Evolutionary conservation across 176 grass and related monocot genomes (phyloP).

Genomic region (sorghum (Sorghum bicolor)): DNA sequence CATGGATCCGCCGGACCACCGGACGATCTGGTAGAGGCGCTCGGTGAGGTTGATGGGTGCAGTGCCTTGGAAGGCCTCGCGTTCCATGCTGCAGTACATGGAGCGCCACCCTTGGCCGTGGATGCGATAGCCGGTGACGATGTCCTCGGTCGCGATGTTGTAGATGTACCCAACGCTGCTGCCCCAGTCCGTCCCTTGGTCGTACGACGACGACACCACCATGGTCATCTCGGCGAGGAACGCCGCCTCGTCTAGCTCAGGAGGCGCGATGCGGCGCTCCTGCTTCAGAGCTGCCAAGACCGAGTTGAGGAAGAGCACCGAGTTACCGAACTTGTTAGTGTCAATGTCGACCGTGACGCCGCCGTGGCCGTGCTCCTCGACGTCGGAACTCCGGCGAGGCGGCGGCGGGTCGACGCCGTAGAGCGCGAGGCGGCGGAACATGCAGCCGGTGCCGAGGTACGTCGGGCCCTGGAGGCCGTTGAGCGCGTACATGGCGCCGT

Average conservation of each 20-base stretch:
- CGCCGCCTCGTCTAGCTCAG: background rate
- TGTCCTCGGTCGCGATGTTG: constrained; percentile 35
- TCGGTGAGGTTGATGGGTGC: constrained; percentile 39
- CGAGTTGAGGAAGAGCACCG: background rate
- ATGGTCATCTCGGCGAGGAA: background rate
- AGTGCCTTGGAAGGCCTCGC: constrained; percentile 15
- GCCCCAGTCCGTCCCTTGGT: constrained; percentile 12
- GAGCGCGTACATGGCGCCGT: constrained; percentile 82
- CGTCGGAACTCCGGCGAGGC: background rate
- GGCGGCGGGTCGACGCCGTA: constrained; percentile 29
- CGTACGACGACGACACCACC: constrained; percentile 18
- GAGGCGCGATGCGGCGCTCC: background rate
- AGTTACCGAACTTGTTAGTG: constrained; percentile 17
- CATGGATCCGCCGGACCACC: constrained; percentile 31
- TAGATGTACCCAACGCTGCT: constrained; percentile 28
- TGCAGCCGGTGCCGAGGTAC: constrained; percentile 36
- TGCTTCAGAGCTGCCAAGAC: background rate
- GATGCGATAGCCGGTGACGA: constrained; percentile 33
- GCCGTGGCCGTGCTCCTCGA: background rate
- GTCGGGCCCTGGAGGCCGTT: constrained; percentile 54
- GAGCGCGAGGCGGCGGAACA: constrained; percentile 36
- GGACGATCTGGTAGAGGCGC: constrained; percentile 35
- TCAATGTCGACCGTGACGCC: background rate
- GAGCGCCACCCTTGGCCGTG: constrained; percentile 38
- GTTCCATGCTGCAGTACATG: constrained; percentile 23